Percentiles rank a stretch among this genome's conserved stretches.
phyloP scores from a whole-genome alignment of 2,329 filamentous ascomycete genomes.

The Kalaharituber pfeilii region DNA sequence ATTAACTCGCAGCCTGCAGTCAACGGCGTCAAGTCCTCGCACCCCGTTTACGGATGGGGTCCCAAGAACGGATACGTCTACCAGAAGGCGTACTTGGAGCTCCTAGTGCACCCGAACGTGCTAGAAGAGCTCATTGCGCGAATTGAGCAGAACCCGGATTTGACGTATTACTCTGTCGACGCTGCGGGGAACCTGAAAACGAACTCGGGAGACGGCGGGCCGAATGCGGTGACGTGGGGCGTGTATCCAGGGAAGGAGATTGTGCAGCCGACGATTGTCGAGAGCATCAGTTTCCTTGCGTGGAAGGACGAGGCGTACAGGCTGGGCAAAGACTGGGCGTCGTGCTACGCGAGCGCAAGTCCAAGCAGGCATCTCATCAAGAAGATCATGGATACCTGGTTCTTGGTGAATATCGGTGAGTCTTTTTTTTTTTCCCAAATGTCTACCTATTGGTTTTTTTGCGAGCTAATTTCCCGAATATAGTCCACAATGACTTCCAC shows the following conservation, averaged over 20 bases:
- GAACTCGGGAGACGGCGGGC: conserved; percentile 51
- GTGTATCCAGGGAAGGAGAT: conserved; percentile 98
- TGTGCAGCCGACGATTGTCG: conserved; percentile 98
- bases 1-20: conserved; percentile 97
- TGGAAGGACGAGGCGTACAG: conserved; percentile 98
- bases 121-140: conserved; percentile 60
- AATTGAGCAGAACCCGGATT: conserved; percentile 57
- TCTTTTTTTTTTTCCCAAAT: conserved; percentile 9
- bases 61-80: conserved; percentile 92
- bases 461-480: conserved; percentile 6
- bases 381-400: conserved; percentile 75
- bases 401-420: conserved; percentile 84
- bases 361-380: conserved; percentile 67
- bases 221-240: conserved; percentile 98
- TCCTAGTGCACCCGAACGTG: conserved; percentile 66
- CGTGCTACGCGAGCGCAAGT: conserved; percentile 62
- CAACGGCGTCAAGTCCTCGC: conserved; percentile 70
- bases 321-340: conserved; percentile 82
- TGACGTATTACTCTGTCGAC: conserved; percentile 90
- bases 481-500: conserved; percentile 97
- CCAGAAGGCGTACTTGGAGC: conserved; percentile 91
- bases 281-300: conserved; percentile 89
- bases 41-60: conserved; percentile 84
- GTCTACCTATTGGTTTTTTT: background rate
- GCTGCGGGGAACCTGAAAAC: conserved; percentile 65